Conservation (phyloP, 257 asterid genomes). For the Salvia miltiorrhiza region DNA sequence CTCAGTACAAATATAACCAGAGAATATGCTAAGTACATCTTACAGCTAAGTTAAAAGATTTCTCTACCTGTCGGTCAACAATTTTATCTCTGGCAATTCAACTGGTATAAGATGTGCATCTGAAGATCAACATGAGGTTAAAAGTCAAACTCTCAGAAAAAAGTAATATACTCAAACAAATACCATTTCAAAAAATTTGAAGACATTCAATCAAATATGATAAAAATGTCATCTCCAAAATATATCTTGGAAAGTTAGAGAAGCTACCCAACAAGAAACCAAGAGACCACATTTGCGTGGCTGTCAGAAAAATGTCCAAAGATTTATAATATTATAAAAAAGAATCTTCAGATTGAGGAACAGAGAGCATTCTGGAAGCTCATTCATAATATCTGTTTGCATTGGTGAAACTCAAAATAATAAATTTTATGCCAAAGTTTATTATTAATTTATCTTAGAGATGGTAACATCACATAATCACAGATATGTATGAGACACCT, state of each 20-base stretch:
- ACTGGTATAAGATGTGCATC: constrained; percentile 97
- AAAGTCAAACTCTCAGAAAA: background rate
- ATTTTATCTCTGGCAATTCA: constrained; percentile 79
- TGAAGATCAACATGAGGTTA: constrained; percentile 30
- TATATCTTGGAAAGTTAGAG: background rate
- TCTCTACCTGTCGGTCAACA: constrained; percentile 74
- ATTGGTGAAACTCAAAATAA: background rate
- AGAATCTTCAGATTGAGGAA: background rate
- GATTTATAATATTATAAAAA: background rate
- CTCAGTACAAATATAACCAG: background rate
- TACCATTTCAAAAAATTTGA: background rate
- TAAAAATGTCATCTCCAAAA: constrained; percentile 1
- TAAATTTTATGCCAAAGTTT: background rate
- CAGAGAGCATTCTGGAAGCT: background rate
- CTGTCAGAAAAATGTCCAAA: background rate
- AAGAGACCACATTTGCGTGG: background rate
- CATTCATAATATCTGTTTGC: background rate
- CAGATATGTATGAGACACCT: too few relatives aligned
- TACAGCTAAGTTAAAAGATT: constrained; percentile 13
- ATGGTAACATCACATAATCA: too few relatives aligned
- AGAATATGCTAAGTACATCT: constrained; percentile 8
- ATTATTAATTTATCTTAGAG: too few relatives aligned
- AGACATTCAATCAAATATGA: background rate
- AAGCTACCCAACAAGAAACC: background rate
- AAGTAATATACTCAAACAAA: background rate